Percentiles rank a stretch among this genome's conserved stretches.
phyloP scores from a whole-genome alignment of 2,329 filamentous ascomycete species.

The Colletotrichum tropicale region DNA sequence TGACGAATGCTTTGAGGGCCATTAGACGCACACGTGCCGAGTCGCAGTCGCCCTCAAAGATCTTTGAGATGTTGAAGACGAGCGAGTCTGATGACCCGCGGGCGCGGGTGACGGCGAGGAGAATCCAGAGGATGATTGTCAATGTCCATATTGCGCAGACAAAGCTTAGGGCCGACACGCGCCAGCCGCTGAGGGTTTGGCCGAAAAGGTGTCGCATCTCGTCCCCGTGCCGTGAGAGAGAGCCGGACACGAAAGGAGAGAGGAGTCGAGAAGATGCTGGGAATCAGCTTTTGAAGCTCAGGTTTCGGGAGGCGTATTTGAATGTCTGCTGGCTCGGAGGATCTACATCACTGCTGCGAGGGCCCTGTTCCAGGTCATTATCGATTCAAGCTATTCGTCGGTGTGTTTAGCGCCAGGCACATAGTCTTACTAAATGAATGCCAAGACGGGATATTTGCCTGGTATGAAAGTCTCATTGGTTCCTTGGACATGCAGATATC shows the following conservation, averaged over 20 bases:
- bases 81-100: not conserved
- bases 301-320: not conserved
- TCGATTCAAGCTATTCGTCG: not conserved
- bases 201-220: not conserved
- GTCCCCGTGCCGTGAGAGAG: not conserved
- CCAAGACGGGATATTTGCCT: not conserved
- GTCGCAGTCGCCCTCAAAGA: not conserved
- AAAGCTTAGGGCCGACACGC: not conserved
- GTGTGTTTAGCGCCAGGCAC: not conserved
- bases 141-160: not conserved
- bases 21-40: not conserved
- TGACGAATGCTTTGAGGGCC: constrained; percentile 41
- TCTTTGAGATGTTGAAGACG: not conserved
- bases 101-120: not conserved
- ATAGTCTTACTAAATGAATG: not conserved
- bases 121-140: not conserved
- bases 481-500: not conserved
- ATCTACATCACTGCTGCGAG: not conserved
- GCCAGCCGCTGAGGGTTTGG: not conserved
- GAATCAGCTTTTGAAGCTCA: too few species aligned
- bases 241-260: too few species aligned
- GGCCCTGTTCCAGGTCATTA: not conserved
- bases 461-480: not conserved
- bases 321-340: fast-evolving
- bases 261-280: too few species aligned